Evolutionary conservation across 495 filamentous ascomycete species (phyloP).

Genomic region (Daldinia caldariorum): DNA sequence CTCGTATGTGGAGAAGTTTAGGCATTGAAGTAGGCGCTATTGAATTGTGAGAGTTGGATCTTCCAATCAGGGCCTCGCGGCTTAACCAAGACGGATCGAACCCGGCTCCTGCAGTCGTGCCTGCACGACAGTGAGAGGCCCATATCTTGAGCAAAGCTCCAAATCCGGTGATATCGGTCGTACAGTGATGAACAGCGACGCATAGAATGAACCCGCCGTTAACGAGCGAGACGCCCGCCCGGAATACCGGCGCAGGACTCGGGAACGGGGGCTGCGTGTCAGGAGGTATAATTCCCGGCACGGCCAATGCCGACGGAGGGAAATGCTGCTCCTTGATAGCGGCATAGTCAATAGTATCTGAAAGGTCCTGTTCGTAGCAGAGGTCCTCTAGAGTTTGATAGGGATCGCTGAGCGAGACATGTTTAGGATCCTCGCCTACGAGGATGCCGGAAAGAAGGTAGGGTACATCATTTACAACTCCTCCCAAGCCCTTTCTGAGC

Average conservation of each 20-base stretch:
- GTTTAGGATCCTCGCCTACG: constrained; percentile 21
- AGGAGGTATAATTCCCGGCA: constrained; percentile 27
- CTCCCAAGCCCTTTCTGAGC: constrained; percentile 32
- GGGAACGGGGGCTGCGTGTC: constrained; percentile 35
- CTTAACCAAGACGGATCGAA: constrained; percentile 42
- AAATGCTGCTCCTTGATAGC: constrained; percentile 36
- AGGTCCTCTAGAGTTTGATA: constrained; percentile 37
- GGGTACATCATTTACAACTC: constrained; percentile 39
- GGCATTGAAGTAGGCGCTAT: constrained; percentile 17
- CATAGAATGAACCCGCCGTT: constrained; percentile 40
- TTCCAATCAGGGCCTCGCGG: constrained; percentile 10
- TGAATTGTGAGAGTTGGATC: background rate
- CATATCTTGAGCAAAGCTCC: constrained; percentile 45
- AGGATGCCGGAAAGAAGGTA: constrained; percentile 43
- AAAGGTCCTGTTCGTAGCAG: constrained; percentile 35
- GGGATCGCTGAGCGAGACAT: constrained; percentile 27
- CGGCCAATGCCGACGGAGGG: constrained; percentile 35
- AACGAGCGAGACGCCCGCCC: constrained; percentile 37
- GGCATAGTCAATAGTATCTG: constrained; percentile 33
- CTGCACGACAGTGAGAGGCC: constrained; percentile 42
- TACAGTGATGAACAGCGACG: constrained; percentile 45
- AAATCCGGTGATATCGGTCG: constrained; percentile 46
- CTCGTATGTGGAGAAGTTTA: constrained; percentile 31
- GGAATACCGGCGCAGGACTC: constrained; percentile 41
- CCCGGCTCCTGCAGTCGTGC: constrained; percentile 17